These are phyloP conservation scores for Amaranthus palmeri DNA, from an alignment of 148 eudicot genomes.

Conservation along the genomic window DNA sequence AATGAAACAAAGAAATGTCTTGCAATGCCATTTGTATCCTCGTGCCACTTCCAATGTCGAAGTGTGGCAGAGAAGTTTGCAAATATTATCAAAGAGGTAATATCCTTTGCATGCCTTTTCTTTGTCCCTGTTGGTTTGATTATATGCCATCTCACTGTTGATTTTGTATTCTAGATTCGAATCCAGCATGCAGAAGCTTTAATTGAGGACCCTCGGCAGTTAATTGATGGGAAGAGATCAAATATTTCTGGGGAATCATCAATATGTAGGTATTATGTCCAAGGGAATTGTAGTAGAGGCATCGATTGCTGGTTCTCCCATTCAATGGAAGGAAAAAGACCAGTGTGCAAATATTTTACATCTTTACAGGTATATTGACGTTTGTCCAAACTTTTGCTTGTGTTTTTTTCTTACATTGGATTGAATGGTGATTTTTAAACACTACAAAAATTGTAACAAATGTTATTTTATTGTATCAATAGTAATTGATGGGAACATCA, in stretches of 20 bases:
- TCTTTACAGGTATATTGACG: conserved; percentile 63
- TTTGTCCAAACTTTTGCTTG: conserved; percentile 12
- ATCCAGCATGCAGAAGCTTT: conserved; percentile 36
- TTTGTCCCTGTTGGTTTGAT: neutral
- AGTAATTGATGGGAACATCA: no score
- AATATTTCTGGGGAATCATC: conserved; percentile 34
- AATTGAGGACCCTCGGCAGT: conserved; percentile 27
- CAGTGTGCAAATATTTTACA: conserved; percentile 69
- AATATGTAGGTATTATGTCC: conserved; percentile 59
- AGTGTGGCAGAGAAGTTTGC: conserved; percentile 58
- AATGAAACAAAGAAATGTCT: conserved; percentile 42
- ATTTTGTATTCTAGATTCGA: conserved; percentile 50
- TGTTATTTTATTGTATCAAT: neutral
- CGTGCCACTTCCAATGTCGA: conserved; percentile 39
- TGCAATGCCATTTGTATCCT: conserved; percentile 59
- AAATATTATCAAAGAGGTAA: conserved; percentile 68
- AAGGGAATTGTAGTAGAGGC: conserved; percentile 78
- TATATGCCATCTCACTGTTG: conserved; percentile 1
- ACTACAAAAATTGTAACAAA: neutral
- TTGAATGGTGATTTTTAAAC: neutral
- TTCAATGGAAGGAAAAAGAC: conserved; percentile 56
- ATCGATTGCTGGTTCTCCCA: conserved; percentile 62
- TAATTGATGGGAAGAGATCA: conserved; percentile 17
- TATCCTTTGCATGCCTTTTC: neutral
- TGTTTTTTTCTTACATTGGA: neutral